Base-by-base conservation (phyloP, 495 filamentous ascomycete species). In the Xylaria sp. region DNA sequence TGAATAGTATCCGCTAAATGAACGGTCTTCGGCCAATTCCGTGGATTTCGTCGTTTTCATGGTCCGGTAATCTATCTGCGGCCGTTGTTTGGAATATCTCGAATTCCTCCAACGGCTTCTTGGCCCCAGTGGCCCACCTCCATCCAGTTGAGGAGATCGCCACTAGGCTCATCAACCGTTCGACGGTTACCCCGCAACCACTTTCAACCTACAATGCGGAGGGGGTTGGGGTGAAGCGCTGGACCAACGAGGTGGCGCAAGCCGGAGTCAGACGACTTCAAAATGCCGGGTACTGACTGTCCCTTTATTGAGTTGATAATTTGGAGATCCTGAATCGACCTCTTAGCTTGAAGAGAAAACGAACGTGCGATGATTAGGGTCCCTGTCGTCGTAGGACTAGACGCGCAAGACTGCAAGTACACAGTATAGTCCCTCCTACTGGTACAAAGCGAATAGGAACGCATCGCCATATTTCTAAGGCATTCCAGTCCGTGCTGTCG, bases 121-220 rank as follows among this genome's bases (percentile, higher is more conserved):
- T 44, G 52, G 35, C 19, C 50, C 35, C 21, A 14, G 41, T 68
- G 41, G 65, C 52, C 52, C 24, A 33, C 19, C 21, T 58, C 40
- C 35, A 62, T 58, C 12, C 48, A 33, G 17, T n/a, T 37, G 41
- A 31, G 67, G 35, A 61, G 68, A 63, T 70, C 67, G 68, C 21
- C 43, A 21, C 68, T 48, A 14, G 24, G 31, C 46, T 62, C 57
- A 55, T 48, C 57, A 46, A 44, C 33, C 48, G 43, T 50, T 61
- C 31, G 58, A 53, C 35, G 21, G 35, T 70, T 70, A 70, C 68
- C 68, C 68, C 68, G 59, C 68, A 70, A 63, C 46, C 46, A 43
- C 66, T 37, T 35, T 57, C 48, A 41, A 40, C 40, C 24, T 43
- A 21, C 41, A 46, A 61, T 35, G 15, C 33, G 17, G 58, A 61